Conservation (phyloP, 805 yeast species). For the Schwanniomyces pseudopolymorphus region DNA sequence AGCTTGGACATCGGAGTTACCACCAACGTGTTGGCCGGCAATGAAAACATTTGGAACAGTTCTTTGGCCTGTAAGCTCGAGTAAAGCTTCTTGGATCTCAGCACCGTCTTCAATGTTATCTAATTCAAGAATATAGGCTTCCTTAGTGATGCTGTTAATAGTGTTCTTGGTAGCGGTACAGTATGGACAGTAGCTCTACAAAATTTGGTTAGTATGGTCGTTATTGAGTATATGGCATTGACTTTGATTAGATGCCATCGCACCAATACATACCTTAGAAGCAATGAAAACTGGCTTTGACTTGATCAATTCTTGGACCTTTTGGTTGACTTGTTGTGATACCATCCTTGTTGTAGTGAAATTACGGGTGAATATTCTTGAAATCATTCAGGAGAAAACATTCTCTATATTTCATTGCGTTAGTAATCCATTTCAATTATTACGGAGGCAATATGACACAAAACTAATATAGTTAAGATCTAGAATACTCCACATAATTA, state of each 20-base stretch:
- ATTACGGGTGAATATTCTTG: slow-evolving; percentile 9
- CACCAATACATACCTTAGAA: slow-evolving; percentile 56
- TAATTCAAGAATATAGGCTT: slow-evolving; percentile 56
- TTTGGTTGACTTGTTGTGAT: slow-evolving; percentile 54
- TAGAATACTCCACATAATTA: no score
- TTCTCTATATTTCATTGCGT: not conserved
- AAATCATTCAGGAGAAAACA: slow-evolving; percentile 7
- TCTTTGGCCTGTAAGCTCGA: slow-evolving; percentile 79
- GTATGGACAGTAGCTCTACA: slow-evolving; percentile 43
- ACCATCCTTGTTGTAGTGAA: slow-evolving; percentile 43
- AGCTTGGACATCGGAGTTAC: slow-evolving; percentile 84
- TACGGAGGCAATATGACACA: no score
- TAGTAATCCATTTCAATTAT: not conserved
- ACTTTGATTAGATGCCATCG: not conserved
- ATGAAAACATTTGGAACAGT: slow-evolving; percentile 94
- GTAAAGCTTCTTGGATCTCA: slow-evolving; percentile 77
- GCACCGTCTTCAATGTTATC: slow-evolving; percentile 66
- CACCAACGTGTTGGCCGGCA: slow-evolving; percentile 91
- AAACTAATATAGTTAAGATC: not conserved
- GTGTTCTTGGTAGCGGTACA: slow-evolving; percentile 45
- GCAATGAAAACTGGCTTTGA: slow-evolving; percentile 75
- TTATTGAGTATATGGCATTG: no score
- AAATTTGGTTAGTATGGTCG: slow-evolving; percentile 11
- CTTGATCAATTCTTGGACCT: slow-evolving; percentile 64
- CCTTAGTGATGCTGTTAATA: slow-evolving; percentile 36